A percentile compares a stretch with the other conserved stretches of the same genome.
Evolutionary conservation across 139 green algal species (phyloP).

Genomic region (Tetraselmis chui): DNA sequence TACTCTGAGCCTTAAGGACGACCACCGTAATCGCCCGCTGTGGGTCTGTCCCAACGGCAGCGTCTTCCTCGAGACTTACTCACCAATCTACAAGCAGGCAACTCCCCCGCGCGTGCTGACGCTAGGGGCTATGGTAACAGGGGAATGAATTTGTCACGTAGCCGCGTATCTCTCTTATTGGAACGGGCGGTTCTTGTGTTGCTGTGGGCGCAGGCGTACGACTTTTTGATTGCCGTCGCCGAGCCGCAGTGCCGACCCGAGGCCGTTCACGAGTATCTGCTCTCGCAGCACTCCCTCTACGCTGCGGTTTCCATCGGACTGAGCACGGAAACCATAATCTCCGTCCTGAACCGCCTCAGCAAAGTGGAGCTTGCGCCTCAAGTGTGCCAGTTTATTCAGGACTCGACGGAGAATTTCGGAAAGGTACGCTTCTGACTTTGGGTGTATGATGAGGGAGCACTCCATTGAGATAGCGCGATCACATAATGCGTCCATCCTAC

Average conservation of each 20-base stretch:
- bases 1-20: background rate
- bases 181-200: background rate
- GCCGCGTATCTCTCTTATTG: background rate
- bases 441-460: no score
- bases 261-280: constrained; percentile 86
- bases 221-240: constrained; percentile 97
- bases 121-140: background rate
- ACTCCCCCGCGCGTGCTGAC: no score
- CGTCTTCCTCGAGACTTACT: constrained; percentile 97
- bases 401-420: constrained; percentile 92
- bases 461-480: no score
- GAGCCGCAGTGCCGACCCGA: constrained; percentile 89
- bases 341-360: constrained; percentile 75
- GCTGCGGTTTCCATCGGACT: constrained; percentile 93
- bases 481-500: no score
- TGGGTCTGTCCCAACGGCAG: constrained; percentile 93
- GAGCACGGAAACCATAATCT: constrained; percentile 84
- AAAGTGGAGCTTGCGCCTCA: constrained; percentile 63
- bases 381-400: constrained; percentile 73
- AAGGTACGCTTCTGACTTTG: constrained; percentile 45
- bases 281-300: constrained; percentile 95
- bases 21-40: constrained; percentile 46
- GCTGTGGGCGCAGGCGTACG: constrained; percentile 79
- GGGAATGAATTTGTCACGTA: background rate
- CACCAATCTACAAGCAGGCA: constrained; percentile 83